These are phyloP conservation scores for Pseudonitzschia pungens DNA, from an alignment of 108 stramenopile species.

Conservation along the genomic window DNA sequence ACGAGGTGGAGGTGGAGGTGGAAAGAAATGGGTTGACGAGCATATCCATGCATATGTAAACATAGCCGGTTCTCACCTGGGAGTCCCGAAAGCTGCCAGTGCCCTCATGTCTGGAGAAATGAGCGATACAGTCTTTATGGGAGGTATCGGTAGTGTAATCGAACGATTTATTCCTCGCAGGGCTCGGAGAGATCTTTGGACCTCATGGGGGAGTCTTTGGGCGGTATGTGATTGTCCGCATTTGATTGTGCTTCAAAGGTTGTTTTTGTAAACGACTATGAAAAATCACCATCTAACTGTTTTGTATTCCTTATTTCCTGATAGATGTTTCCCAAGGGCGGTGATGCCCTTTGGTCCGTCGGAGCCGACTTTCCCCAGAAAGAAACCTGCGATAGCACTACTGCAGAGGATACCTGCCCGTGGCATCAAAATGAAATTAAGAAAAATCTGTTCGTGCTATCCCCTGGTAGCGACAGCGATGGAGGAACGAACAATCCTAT, in stretches of 20 bases:
- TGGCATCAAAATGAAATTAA: slow-evolving; percentile 3
- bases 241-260: too few relatives aligned
- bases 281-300: neutral
- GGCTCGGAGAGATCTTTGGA: slow-evolving; percentile 63
- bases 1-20: slow-evolving; percentile 73
- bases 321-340: slow-evolving; percentile 83
- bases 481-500: neutral
- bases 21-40: slow-evolving; percentile 76
- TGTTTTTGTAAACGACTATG: too few relatives aligned
- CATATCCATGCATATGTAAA: slow-evolving; percentile 80
- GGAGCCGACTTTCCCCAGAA: slow-evolving; percentile 48
- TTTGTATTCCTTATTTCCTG: neutral
- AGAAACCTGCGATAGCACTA: neutral
- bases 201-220: slow-evolving; percentile 75
- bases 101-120: slow-evolving; percentile 87
- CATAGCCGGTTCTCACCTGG: slow-evolving; percentile 89
- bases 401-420: neutral
- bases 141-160: slow-evolving; percentile 56
- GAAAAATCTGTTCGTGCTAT: slow-evolving; percentile 18
- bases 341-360: slow-evolving; percentile 76
- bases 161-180: slow-evolving; percentile 73
- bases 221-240: slow-evolving; percentile 9
- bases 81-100: slow-evolving; percentile 76
- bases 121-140: slow-evolving; percentile 74
- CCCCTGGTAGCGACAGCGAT: neutral